Base-by-base conservation (phyloP, 2,329 filamentous ascomycete genomes). In the Claviceps capensis region DNA sequence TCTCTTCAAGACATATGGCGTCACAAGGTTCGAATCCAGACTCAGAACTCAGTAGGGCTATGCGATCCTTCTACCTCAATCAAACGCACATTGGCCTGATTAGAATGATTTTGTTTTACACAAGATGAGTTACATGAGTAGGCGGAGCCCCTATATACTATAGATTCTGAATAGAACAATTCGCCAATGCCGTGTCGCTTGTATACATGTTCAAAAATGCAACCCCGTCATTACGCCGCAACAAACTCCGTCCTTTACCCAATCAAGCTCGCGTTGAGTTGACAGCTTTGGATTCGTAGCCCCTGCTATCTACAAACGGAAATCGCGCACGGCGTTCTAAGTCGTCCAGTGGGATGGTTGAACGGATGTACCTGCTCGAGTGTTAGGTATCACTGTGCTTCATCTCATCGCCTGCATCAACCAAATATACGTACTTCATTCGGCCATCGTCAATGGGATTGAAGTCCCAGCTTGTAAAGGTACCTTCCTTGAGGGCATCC, bases 401-500 rank as follows among this genome's bases (percentile, higher is more conserved):
- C 8, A 30, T 19, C 2, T 34, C 13, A 30, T 44, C 34, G 40
- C 44, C 26, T 19, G 13, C 38, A 40, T 34, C n/a, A 48, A 38
- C 19, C 16, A 46, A 17, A 5, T 8, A 26, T 11, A 69, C 75
- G 68, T 70, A 82, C 74, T 84, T 85, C 58, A 79, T 73, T 47
- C 76, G 72, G 26, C 83, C 85, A 61, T 87, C 79, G 58, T 86
- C 81, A 3, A 76, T 69, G 0, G 88, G 88, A 69, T 90, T 79
- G 68, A 85, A 86, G 67, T 96, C 90, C 90, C 90, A 96, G 63
- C 82, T 79, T 41, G 86, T 85, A 59, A 87, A 88, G 38, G 73
- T 73, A 52, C 89, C 90, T 66, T 83, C 70, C 64, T 81, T 86
- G 57, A 96, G 74, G 0, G 90, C 87, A 42, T 78, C 79, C 83